Conservation (phyloP, 2,329 filamentous ascomycete genomes). For the Diaporthe batatas region DNA sequence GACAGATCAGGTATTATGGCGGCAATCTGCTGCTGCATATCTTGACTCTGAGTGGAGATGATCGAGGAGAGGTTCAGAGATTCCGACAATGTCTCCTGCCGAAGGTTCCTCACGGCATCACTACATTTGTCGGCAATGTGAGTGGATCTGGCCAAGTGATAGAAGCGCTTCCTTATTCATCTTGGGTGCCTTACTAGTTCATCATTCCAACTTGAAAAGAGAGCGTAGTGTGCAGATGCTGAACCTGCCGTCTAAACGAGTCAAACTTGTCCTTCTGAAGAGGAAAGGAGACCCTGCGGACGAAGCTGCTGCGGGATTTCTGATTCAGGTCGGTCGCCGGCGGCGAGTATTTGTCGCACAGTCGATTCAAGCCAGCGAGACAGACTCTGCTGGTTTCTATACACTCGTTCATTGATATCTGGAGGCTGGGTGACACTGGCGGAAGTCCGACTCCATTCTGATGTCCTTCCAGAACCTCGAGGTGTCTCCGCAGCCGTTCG, state of each 20-base stretch:
- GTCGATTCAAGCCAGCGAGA: neutral
- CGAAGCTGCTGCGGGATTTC: neutral
- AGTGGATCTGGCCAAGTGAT: no score
- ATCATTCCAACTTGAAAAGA: neutral
- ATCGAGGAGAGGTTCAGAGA: neutral
- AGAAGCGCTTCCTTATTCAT: no score
- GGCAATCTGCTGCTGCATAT: neutral
- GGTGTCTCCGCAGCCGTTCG: neutral
- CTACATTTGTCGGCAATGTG: neutral
- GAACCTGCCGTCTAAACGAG: neutral
- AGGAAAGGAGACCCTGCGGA: neutral
- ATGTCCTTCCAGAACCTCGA: neutral
- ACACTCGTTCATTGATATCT: slow-evolving; percentile 10
- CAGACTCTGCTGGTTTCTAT: neutral
- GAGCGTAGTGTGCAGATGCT: neutral
- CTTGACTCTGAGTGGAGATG: neutral
- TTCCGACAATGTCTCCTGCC: neutral
- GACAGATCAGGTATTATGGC: neutral
- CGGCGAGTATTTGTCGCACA: slow-evolving; percentile 14
- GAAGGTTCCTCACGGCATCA: neutral
- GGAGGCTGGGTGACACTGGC: neutral
- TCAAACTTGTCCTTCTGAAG: slow-evolving; percentile 23
- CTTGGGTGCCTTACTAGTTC: neutral
- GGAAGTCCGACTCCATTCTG: neutral
- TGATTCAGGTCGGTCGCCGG: neutral